Evolutionary conservation across 2,329 filamentous ascomycete genomes (phyloP), one percentile per base, ranked within the genome.

Genomic region (Botrytis cinerea): DNA sequence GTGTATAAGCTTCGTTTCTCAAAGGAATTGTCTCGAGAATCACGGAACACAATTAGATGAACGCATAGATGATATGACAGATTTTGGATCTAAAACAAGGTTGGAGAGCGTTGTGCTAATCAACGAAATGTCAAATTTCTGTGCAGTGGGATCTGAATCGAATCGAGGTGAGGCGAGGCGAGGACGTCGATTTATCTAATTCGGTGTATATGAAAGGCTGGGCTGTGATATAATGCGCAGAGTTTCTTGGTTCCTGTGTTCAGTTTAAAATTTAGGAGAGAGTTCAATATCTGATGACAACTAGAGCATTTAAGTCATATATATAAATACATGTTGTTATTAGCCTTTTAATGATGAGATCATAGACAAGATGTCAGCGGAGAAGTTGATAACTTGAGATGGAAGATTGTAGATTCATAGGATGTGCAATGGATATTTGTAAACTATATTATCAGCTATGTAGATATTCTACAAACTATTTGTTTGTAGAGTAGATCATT

Each of bases 271-370:
- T 0, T 0, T 14, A 51, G 7, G 5, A 51, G 0, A 22, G 10
- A 0, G 25, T 2, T 51, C 10, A 6, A 51, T 51, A 1, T 14
- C 2, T 14, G 22, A 5, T 4, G 10, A 0, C 4, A n/a, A n/a
- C 25, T n/a, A n/a, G 48, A 16, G 10, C 5, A 16, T n/a, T 14
- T 1, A 51, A 14, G 25, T 16, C 12, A 7, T 51, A 6, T 51
- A 12, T n/a, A 5, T 51, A 32, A 3, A 32, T 32, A 32, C 32
- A 4, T 32, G 4, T 32, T n/a, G 4, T 2, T 7, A 16, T 7
- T 51, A 16, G 5, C 9, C 2, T 1, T n/a, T n/a, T n/a, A n/a
- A 12, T 9, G 5, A n/a, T 54, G 16, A 12, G n/a, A n/a, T n/a
- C 10, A 16, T 25, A n/a, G 5, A 16, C 0, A 7, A 16, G 7